A percentile compares a stretch with the other conserved stretches of the same genome.
Conservation (phyloP, 23 red algal species). For the Gracilaria domingensis region DNA sequence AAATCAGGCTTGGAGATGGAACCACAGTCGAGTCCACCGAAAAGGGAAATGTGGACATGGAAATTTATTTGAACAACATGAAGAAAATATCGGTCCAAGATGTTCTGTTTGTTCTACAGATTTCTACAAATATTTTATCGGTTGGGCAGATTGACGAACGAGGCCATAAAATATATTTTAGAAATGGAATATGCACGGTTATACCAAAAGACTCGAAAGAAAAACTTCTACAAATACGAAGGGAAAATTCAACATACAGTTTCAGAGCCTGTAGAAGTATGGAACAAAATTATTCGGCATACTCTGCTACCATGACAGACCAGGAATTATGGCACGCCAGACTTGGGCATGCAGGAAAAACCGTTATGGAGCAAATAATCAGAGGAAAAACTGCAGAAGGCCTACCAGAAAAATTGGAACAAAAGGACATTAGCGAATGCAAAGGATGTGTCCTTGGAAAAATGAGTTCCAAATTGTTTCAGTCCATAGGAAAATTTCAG, state of each 20-base stretch:
- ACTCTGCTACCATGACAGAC: no score
- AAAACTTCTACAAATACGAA: not conserved
- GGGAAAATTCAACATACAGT: not conserved
- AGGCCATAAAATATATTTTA: not conserved
- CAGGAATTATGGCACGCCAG: no score
- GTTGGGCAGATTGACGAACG: no score
- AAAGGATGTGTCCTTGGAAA: slow-evolving; percentile 10
- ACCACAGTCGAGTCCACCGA: not conserved
- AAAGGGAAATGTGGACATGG: no score
- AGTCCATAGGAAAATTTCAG: not conserved
- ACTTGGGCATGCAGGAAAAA: not conserved
- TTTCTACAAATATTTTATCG: not conserved
- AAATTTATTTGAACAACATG: no score
- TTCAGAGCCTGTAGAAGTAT: not conserved
- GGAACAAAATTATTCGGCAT: no score
- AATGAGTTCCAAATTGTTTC: slow-evolving; percentile 3
- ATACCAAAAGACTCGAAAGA: not conserved
- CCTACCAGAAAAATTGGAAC: slow-evolving; percentile 9
- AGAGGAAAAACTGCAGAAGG: no score
- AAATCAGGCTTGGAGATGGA: slow-evolving; percentile 13
- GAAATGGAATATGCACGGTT: not conserved
- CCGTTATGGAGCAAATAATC: not conserved
- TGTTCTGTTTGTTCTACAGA: not conserved
- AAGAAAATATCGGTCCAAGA: not conserved
- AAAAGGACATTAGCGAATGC: slow-evolving; percentile 1